A percentile compares a stretch with the other conserved stretches of the same genome.
These are phyloP conservation scores for Gamarada debralockiae DNA, from an alignment of 495 filamentous ascomycete genomes.

Conservation along the genomic window DNA sequence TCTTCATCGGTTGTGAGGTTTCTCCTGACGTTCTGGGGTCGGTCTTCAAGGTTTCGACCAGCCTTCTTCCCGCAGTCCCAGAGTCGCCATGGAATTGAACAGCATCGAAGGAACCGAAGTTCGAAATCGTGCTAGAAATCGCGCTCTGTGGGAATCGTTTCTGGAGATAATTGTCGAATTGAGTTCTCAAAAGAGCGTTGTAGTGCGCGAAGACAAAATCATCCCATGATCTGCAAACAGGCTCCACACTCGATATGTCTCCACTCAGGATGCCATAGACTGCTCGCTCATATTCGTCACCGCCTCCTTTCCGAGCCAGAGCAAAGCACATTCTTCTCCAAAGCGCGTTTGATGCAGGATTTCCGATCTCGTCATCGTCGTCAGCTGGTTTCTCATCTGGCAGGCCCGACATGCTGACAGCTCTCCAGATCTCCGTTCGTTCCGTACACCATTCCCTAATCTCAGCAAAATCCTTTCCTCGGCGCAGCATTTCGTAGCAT, in stretches of 20 bases:
- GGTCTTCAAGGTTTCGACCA: slow-evolving; percentile 47
- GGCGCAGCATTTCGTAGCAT: slow-evolving; percentile 83
- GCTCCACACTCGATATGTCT: slow-evolving; percentile 69
- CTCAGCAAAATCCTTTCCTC: slow-evolving; percentile 65
- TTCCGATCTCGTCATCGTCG: slow-evolving; percentile 24
- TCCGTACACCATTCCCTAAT: slow-evolving; percentile 79
- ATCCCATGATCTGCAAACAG: slow-evolving; percentile 77
- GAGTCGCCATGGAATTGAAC: slow-evolving; percentile 51
- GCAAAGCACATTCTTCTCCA: slow-evolving; percentile 84
- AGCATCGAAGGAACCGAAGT: slow-evolving; percentile 50
- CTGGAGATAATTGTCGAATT: slow-evolving; percentile 60
- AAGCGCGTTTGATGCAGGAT: slow-evolving; percentile 50
- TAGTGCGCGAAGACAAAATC: slow-evolving; percentile 89
- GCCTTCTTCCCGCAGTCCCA: slow-evolving; percentile 39
- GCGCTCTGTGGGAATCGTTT: slow-evolving; percentile 39
- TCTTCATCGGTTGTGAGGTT: slow-evolving; percentile 53
- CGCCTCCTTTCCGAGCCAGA: slow-evolving; percentile 61
- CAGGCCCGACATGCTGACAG: slow-evolving; percentile 58
- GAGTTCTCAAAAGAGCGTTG: slow-evolving; percentile 70
- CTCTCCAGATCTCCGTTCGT: slow-evolving; percentile 80
- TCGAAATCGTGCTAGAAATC: slow-evolving; percentile 32
- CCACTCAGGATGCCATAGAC: slow-evolving; percentile 88
- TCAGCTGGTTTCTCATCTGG: slow-evolving; percentile 41
- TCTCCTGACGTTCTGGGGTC: slow-evolving; percentile 43
- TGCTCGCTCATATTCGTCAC: slow-evolving; percentile 75